Conservation (phyloP, 257 asterid genomes). For the Phtheirospermum japonicum region DNA sequence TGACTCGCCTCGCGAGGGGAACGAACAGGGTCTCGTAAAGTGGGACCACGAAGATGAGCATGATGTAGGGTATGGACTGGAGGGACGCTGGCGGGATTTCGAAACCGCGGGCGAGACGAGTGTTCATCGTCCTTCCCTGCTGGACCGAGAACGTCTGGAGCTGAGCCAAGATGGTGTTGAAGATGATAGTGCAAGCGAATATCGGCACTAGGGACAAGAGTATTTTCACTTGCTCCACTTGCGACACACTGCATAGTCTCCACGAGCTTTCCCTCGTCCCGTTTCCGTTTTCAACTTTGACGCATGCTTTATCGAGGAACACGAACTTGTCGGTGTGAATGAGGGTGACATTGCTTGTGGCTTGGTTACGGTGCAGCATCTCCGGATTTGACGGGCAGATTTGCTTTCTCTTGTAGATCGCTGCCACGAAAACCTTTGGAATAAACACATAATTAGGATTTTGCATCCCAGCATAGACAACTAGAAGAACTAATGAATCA, state of each 20-base stretch:
- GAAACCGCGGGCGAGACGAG: constrained; percentile 39
- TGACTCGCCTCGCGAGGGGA: constrained; percentile 48
- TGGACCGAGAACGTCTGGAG: constrained; percentile 76
- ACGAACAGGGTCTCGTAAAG: constrained; percentile 60
- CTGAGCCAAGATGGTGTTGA: constrained; percentile 77
- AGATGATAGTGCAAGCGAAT: constrained; percentile 68
- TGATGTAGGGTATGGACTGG: constrained; percentile 58
- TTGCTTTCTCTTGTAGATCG: constrained; percentile 69
- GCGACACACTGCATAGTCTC: constrained; percentile 63
- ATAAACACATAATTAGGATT: neutral
- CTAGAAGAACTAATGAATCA: neutral
- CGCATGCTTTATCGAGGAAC: constrained; percentile 74
- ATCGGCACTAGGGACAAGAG: constrained; percentile 61
- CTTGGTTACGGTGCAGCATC: constrained; percentile 44
- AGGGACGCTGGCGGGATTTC: constrained; percentile 76
- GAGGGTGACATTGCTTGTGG: constrained; percentile 34
- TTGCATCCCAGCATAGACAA: neutral
- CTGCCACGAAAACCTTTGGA: constrained; percentile 62
- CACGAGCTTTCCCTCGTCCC: constrained; percentile 45
- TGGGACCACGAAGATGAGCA: constrained; percentile 68
- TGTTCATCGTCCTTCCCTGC: constrained; percentile 59
- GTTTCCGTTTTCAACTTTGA: constrained; percentile 33
- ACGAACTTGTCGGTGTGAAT: constrained; percentile 24
- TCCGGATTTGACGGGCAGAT: constrained; percentile 58
- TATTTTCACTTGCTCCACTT: constrained; percentile 72